phyloP scores from a whole-genome alignment of 306 rosid genomes.

The Begonia peltatifolia region DNA sequence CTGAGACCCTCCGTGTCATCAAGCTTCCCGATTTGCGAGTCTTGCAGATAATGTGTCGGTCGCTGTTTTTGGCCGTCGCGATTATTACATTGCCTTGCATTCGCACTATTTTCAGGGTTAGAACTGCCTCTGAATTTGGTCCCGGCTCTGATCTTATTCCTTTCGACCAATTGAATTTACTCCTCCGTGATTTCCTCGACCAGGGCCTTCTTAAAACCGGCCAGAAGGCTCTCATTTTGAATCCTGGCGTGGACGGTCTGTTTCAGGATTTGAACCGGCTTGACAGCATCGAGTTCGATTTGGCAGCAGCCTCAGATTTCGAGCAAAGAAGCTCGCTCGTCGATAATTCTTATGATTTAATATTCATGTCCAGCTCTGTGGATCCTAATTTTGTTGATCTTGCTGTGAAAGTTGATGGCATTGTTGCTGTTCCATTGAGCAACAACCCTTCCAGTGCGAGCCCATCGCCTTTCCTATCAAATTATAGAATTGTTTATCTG shows the following conservation, averaged over 20 bases:
- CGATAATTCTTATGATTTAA: conserved; percentile 38
- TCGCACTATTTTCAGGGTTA: conserved; percentile 16
- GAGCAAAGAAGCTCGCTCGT: conserved; percentile 21
- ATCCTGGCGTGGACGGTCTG: conserved; percentile 15
- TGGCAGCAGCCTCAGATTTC: conserved; percentile 24
- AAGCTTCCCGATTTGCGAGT: conserved; percentile 33
- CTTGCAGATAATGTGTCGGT: conserved; percentile 37
- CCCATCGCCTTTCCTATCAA: conserved; percentile 16
- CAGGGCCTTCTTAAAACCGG: conserved; percentile 32
- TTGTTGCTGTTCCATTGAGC: conserved; percentile 37
- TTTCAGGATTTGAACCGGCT: conserved; percentile 5
- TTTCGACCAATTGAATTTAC: conserved; percentile 22
- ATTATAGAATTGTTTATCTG: conserved; percentile 37
- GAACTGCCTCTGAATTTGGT: conserved; percentile 6
- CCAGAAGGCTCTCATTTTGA: conserved; percentile 36
- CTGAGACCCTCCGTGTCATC: conserved; percentile 22
- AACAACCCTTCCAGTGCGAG: conserved; percentile 16
- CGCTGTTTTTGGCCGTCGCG: conserved; percentile 40
- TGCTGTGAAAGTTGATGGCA: conserved; percentile 37
- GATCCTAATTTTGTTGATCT: conserved; percentile 37
- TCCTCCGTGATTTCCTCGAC: conserved; percentile 40
- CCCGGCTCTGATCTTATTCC: conserved; percentile 10
- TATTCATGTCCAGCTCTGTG: conserved; percentile 19
- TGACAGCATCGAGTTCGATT: conserved; percentile 10
- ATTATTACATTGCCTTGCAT: conserved; percentile 32